phyloP scores from a whole-genome alignment of 306 rosid genomes.

The Sindora glabra region DNA sequence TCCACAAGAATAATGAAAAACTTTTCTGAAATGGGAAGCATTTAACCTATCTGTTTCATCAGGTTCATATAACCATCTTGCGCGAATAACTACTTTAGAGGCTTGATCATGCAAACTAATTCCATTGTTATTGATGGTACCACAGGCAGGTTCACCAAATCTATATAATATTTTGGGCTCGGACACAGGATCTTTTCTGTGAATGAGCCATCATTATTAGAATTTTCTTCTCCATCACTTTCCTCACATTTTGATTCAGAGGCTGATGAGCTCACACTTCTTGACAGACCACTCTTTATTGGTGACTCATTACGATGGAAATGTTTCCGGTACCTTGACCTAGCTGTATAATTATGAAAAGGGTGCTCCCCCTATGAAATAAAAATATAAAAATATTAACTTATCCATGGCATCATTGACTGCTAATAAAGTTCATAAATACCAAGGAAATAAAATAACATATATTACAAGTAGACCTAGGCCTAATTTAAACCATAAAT shows the following conservation, averaged over 20 bases:
- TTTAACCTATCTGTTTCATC: slow-evolving; percentile 61
- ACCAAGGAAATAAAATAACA: not conserved
- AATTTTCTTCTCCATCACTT: slow-evolving; percentile 43
- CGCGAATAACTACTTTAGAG: slow-evolving; percentile 30
- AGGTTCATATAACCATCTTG: slow-evolving; percentile 86
- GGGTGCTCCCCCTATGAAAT: slow-evolving; percentile 71
- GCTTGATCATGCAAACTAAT: slow-evolving; percentile 25
- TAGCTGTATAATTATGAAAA: slow-evolving; percentile 85
- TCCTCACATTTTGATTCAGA: slow-evolving; percentile 40
- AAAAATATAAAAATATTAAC: not conserved
- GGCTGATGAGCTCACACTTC: slow-evolving; percentile 15
- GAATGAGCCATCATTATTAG: slow-evolving; percentile 5
- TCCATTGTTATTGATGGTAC: slow-evolving; percentile 18
- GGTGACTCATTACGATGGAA: slow-evolving; percentile 25
- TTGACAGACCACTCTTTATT: slow-evolving; percentile 12
- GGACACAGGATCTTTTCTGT: slow-evolving; percentile 1
- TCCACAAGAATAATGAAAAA: slow-evolving; percentile 58
- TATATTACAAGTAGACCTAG: not conserved
- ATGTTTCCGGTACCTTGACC: slow-evolving; percentile 62
- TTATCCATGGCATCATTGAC: slow-evolving; percentile 6
- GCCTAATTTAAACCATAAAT: not conserved
- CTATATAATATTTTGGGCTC: slow-evolving; percentile 18
- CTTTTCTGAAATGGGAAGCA: slow-evolving; percentile 77
- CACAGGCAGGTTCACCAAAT: slow-evolving; percentile 14
- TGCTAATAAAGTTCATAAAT: slow-evolving; percentile 3